Percentiles rank a stretch among this genome's conserved stretches.
phyloP scores from a whole-genome alignment of 345 rosid genomes.

The Clausena lansium region DNA sequence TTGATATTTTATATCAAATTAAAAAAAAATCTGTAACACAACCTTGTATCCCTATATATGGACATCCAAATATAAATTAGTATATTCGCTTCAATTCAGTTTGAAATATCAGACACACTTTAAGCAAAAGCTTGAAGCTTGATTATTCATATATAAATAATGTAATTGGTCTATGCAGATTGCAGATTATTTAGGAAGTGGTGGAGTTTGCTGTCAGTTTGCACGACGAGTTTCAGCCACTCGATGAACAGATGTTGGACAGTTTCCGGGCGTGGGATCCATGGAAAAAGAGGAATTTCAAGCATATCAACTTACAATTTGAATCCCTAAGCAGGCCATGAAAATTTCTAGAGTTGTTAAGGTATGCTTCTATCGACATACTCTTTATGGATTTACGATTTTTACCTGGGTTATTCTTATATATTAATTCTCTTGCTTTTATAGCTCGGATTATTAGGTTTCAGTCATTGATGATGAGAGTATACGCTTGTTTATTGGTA shows the following conservation, averaged over 20 bases:
- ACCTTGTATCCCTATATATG: background rate
- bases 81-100: background rate
- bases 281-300: constrained; percentile 19
- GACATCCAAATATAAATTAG: background rate
- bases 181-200: constrained; percentile 55
- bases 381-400: background rate
- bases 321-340: background rate
- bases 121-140: background rate
- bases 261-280: constrained; percentile 40
- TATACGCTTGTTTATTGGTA: too few species aligned
- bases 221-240: constrained; percentile 47
- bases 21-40: background rate
- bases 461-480: background rate
- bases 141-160: too few species aligned
- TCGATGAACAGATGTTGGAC: constrained; percentile 30
- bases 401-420: background rate
- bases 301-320: constrained; percentile 34
- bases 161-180: constrained; percentile 39
- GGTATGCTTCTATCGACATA: background rate
- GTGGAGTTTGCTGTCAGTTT: constrained; percentile 65
- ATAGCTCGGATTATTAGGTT: background rate
- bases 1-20: background rate
- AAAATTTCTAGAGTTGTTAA: background rate
- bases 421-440: background rate
- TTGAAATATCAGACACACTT: background rate